Percentiles rank a stretch among this genome's conserved stretches.
Conservation (phyloP, 2,329 filamentous ascomycete genomes). For the Metarhizium humberi region DNA sequence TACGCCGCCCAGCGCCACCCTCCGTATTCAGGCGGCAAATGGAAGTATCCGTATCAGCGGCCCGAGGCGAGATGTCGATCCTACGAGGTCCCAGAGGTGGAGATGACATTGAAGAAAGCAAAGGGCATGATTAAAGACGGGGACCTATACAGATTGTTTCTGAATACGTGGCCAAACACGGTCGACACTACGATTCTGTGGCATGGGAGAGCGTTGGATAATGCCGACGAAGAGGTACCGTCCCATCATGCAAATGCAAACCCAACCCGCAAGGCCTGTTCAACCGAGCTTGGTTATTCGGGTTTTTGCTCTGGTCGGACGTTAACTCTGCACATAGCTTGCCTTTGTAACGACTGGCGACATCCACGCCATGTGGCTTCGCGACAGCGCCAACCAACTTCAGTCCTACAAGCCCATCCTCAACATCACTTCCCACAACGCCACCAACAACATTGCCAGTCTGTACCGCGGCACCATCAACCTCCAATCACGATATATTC, state of each 20-base stretch:
- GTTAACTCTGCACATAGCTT: conserved; percentile 32
- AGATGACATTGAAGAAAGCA: conserved; percentile 62
- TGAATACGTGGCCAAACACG: conserved; percentile 67
- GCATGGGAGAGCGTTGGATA: conserved; percentile 50
- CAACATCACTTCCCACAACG: conserved; percentile 38
- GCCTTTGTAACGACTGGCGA: conserved; percentile 79
- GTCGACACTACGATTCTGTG: conserved; percentile 65
- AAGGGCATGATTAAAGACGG: conserved; percentile 63
- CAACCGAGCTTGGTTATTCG: background rate
- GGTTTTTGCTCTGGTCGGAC: background rate
- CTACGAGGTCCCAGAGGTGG: conserved; percentile 68
- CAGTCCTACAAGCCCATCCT: conserved; percentile 63
- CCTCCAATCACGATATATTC: conserved; percentile 62
- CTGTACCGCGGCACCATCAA: conserved; percentile 70
- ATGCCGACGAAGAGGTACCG: conserved; percentile 47
- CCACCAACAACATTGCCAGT: conserved; percentile 43
- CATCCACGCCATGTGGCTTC: conserved; percentile 88
- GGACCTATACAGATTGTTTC: conserved; percentile 61
- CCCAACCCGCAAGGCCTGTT: too few relatives aligned
- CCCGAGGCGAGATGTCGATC: conserved; percentile 70
- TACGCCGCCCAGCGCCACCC: conserved; percentile 38
- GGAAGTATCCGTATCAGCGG: conserved; percentile 71
- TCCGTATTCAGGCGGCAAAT: conserved; percentile 67
- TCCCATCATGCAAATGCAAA: too few relatives aligned
- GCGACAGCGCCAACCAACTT: conserved; percentile 77